Evolutionary conservation across 768 basidiomycete genomes (phyloP).

Genomic region (Cystobasidium onofrii): DNA sequence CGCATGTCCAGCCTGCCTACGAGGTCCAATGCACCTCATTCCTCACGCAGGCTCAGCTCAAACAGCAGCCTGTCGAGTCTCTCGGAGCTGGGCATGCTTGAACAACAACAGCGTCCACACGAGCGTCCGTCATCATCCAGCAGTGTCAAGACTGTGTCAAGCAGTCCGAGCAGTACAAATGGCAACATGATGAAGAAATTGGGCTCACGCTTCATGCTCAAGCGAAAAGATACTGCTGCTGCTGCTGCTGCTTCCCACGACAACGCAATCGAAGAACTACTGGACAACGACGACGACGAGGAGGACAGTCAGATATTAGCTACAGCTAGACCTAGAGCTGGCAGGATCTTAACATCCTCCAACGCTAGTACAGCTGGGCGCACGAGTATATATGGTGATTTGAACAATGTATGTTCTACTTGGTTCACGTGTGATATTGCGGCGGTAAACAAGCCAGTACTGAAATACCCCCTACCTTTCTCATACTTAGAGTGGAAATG

Average conservation of each 20-base stretch:
- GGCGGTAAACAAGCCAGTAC: not conserved
- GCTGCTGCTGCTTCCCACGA: not conserved
- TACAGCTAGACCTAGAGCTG: not conserved
- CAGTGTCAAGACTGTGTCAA: not conserved
- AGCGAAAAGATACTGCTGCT: not conserved
- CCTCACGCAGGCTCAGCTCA: not conserved
- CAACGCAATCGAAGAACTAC: not conserved
- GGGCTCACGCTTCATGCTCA: not conserved
- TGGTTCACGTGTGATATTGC: too few relatives aligned
- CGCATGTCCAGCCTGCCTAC: not conserved
- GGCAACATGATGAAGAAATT: constrained; percentile 4
- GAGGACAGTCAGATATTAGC: not conserved
- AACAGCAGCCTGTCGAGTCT: constrained; percentile 4
- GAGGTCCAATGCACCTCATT: not conserved
- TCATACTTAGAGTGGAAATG: not conserved
- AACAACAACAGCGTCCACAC: not conserved
- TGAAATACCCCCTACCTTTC: not conserved
- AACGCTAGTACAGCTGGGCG: not conserved
- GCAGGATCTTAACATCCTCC: not conserved
- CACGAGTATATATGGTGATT: not conserved
- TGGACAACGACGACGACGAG: not conserved
- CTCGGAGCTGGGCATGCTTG: not conserved
- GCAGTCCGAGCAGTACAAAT: not conserved
- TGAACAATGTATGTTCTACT: not conserved
- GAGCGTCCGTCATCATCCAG: not conserved